Evolutionary conservation across 2,329 filamentous ascomycete genomes (phyloP).

Genomic region (Fusarium mexicanum): DNA sequence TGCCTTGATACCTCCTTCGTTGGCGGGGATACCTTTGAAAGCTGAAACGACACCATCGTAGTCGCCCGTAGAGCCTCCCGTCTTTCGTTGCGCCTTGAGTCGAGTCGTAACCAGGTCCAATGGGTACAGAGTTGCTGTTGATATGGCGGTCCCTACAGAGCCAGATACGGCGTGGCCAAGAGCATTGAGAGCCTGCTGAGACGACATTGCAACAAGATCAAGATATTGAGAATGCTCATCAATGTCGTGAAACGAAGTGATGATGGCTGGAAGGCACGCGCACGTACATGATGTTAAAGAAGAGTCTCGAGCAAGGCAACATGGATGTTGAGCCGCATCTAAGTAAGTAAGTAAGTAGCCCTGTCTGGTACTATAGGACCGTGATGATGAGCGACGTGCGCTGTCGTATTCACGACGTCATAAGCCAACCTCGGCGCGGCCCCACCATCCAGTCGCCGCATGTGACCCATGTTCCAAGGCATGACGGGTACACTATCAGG

Average conservation of each 20-base stretch:
- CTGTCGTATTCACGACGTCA: slow-evolving; percentile 31
- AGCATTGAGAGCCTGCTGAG: slow-evolving; percentile 67
- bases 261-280: background rate
- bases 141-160: slow-evolving; percentile 79
- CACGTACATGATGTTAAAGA: slow-evolving; percentile 9
- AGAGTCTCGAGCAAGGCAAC: slow-evolving; percentile 4
- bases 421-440: slow-evolving; percentile 27
- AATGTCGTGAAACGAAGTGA: background rate
- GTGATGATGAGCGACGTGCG: slow-evolving; percentile 7
- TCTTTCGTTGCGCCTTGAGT: slow-evolving; percentile 78
- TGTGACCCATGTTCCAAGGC: slow-evolving; percentile 34
- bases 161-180: slow-evolving; percentile 85
- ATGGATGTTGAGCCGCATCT: slow-evolving; percentile 7
- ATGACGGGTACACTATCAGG: background rate
- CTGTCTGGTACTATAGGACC: background rate
- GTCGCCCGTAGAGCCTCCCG: slow-evolving; percentile 56
- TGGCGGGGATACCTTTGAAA: slow-evolving; percentile 73
- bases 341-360: background rate
- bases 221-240: background rate
- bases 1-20: slow-evolving; percentile 74
- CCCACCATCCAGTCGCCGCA: slow-evolving; percentile 7
- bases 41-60: slow-evolving; percentile 77
- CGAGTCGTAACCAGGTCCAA: slow-evolving; percentile 84
- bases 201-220: slow-evolving; percentile 42
- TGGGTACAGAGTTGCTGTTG: slow-evolving; percentile 82